Base-by-base conservation (phyloP, 306 rosid species). In the Fragaria nilgerrensis region DNA sequence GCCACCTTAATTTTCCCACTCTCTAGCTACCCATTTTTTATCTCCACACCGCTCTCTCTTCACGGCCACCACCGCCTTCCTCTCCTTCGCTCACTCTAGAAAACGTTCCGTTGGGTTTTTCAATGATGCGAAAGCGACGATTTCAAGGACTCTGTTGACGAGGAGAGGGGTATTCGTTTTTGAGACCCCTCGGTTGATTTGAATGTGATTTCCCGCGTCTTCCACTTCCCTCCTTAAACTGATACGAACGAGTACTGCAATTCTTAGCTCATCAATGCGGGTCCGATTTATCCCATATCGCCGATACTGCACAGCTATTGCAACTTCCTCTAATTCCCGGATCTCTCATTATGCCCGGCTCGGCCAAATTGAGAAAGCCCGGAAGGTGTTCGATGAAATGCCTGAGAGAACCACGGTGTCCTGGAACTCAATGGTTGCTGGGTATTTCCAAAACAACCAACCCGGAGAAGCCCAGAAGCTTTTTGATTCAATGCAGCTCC, bases 351-450 rank as follows among this genome's bases (percentile, higher is more conserved):
- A 68, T 71, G 72, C 81, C 0, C 82, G 89, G 13, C 11, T 1
- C 3, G 83, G 89, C 16, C 82, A 86, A 52, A 78, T 89, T 0
- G 68, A 78, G 11, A 69, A 72, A 39, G 90, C 90, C 32, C 84
- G 88, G 3, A 83, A 59, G 84, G 84, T 89, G 75, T 89, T 89
- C 77, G 88, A 87, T 32, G 68, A 83, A 77, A 87, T 78, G 81
- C 85, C 75, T 75, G 78, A 81, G 8, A 80, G 76, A 83, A 79
- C 59, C 75, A 39, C 76, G 16, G 70, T 84, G 47, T 83, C 84
- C 5, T 89, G 90, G 89, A 89, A 89, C 72, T 79, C 89, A 27
- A 85, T 89, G 78, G 74, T 85, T 27, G 59, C 90, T 7, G 93
- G 86, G 0, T 85, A 89, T 66, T 83, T 87, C 37, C 86, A 86